Base-by-base conservation (phyloP, 1,284 basidiomycete genomes). In the Exobasidium rhododendri region DNA sequence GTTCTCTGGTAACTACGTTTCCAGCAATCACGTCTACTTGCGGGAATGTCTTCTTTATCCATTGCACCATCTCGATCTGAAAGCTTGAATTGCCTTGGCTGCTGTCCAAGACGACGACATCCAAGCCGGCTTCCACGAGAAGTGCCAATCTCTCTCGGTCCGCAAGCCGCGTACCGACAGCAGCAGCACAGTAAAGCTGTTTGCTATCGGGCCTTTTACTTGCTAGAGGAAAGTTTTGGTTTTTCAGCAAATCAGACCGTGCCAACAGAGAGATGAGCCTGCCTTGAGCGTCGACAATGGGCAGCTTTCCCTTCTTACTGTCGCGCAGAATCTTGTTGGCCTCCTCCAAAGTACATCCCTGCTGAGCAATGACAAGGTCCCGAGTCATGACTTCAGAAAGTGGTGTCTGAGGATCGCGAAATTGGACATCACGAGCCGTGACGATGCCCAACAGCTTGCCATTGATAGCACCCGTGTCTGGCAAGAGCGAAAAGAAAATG, bases 271-370 rank as follows among this genome's bases (percentile, higher is more conserved):
- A 67, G 50, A 78, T 68, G 4, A 79, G 68, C 20, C 70, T 68
- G 46, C 76, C 76, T 55, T 68, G 65, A 26, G 53, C 44, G 56
- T 79, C 74, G 51, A 79, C 69, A 56, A 79, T 79, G 56, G 77
- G 94, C 1, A 98, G 86, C 82, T 98, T 98, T 67, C 94, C 94
- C 84, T 97, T 97, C 81, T 98, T 98, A 52, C 90, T 94, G 80
- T 92, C 89, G 55, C 94, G 92, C 35, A 99, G 86, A 75, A 99
- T 91, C 75, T 87, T 84, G 84, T 99, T 98, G 69, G 94, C 96
- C 82, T 97, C 87, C 62, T 86, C 82, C 58, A 62, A 89, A 1
- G 92, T 94, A 55, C 78, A 62, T 52, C 77, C 77, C 60, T 72
- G 49, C 46, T 58, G 61, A 45, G 77, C 77, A 29, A 73, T 77